phyloP scores from a whole-genome alignment of 23 red algal genomes.

The Cyanidioschyzon merolae region DNA sequence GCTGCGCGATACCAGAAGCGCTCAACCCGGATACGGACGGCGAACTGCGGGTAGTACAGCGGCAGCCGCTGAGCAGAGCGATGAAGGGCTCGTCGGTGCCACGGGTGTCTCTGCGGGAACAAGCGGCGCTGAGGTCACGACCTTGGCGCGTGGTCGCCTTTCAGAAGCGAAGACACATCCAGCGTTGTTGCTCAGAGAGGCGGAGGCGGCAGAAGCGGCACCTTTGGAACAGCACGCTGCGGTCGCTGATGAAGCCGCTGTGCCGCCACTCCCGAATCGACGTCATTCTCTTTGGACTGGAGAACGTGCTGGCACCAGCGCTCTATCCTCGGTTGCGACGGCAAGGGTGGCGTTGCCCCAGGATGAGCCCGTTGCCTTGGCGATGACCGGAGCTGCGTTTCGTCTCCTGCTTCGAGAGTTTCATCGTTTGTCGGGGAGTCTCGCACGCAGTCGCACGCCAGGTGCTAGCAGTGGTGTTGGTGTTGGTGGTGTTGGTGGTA shows the following conservation, averaged over 20 bases:
- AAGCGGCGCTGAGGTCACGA: too few relatives aligned
- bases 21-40: too few relatives aligned
- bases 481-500: background rate
- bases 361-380: slow-evolving; percentile 11
- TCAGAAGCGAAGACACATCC: too few relatives aligned
- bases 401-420: slow-evolving; percentile 15
- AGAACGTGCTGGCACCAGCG: background rate
- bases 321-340: background rate
- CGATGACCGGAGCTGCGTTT: slow-evolving; percentile 20
- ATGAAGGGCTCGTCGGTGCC: too few relatives aligned
- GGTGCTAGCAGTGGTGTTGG: background rate
- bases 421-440: background rate
- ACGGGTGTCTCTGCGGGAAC: too few relatives aligned
- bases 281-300: background rate
- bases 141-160: too few relatives aligned
- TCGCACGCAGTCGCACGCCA: background rate
- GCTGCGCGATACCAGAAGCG: too few relatives aligned
- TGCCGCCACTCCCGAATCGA: background rate
- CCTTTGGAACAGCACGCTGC: too few relatives aligned
- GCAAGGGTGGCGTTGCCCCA: background rate
- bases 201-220: too few relatives aligned
- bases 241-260: background rate
- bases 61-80: too few relatives aligned
- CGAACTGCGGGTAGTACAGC: too few relatives aligned
- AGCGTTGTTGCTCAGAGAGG: too few relatives aligned